Evolutionary conservation across 805 yeast species (phyloP).

Genomic region (Wickerhamiella shivajii): DNA sequence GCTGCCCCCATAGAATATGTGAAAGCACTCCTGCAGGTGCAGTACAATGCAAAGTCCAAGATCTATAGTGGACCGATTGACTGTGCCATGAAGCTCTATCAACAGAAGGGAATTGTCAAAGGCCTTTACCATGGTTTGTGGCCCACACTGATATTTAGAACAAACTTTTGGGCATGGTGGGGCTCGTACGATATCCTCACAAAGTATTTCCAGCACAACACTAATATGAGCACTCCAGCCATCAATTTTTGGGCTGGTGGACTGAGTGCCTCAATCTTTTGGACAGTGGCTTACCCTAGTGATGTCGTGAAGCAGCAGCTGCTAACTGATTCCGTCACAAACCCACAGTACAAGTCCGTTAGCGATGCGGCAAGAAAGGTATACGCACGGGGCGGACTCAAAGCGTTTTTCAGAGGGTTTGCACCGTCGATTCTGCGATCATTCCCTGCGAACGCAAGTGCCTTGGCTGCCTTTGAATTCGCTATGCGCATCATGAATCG

Average conservation of each 20-base stretch:
- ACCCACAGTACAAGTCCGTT: conserved; percentile 61
- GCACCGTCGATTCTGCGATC: conserved; percentile 64
- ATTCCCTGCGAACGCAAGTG: conserved; percentile 91
- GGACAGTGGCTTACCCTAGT: conserved; percentile 80
- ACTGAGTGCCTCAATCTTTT: conserved; percentile 59
- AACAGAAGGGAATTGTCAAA: conserved; percentile 40
- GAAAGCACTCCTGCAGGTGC: conserved; percentile 80
- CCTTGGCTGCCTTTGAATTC: conserved; percentile 76
- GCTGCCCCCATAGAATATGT: conserved; percentile 90
- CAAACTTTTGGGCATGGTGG: conserved; percentile 88
- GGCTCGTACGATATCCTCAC: conserved; percentile 78
- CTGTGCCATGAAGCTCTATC: conserved; percentile 32
- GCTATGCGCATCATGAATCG: conserved; percentile 38
- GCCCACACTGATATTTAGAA: conserved; percentile 78
- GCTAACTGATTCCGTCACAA: conserved; percentile 61
- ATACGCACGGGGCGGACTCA: conserved; percentile 40
- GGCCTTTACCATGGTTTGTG: conserved; percentile 70
- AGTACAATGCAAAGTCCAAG: conserved; percentile 61
- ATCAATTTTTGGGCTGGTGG: conserved; percentile 91
- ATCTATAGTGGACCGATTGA: conserved; percentile 68
- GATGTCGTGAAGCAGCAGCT: conserved; percentile 81
- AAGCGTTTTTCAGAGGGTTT: conserved; percentile 70
- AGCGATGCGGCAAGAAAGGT: conserved; percentile 55
- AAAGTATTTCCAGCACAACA: conserved; percentile 47
- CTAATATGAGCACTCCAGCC: conserved; percentile 49